Conservation (phyloP, 345 rosid genomes). For the Aquilaria sinensis region DNA sequence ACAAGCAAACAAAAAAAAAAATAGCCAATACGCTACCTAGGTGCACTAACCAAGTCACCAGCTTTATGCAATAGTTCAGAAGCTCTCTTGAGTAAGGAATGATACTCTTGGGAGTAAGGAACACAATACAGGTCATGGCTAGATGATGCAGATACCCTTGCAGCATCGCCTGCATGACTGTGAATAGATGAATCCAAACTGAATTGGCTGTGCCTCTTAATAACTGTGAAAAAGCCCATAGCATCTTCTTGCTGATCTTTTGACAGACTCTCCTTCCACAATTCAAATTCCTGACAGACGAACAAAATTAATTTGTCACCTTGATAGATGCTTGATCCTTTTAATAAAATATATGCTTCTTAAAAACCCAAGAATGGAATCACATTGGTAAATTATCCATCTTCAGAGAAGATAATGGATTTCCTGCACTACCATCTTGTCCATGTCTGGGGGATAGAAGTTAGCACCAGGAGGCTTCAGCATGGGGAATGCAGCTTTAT, state of each 20-base stretch:
- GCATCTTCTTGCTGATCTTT: conserved; percentile 51
- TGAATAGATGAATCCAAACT: conserved; percentile 33
- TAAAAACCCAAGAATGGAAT: neutral
- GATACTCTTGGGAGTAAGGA: conserved; percentile 70
- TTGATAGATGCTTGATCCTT: neutral
- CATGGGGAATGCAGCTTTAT: conserved; percentile 73
- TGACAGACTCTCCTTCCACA: conserved; percentile 54
- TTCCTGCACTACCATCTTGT: conserved; percentile 52
- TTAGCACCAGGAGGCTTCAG: conserved; percentile 88
- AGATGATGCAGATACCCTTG: conserved; percentile 26
- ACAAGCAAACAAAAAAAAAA: conserved; percentile 9
- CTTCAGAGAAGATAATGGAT: neutral
- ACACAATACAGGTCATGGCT: conserved; percentile 43
- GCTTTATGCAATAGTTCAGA: conserved; percentile 78
- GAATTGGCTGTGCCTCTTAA: conserved; percentile 58
- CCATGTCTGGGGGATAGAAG: conserved; percentile 97
- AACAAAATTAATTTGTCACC: conserved; percentile 15
- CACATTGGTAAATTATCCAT: conserved; percentile 3
- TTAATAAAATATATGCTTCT: neutral
- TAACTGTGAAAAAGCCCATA: conserved; percentile 69
- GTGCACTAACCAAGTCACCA: conserved; percentile 63
- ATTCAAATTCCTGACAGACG: conserved; percentile 59
- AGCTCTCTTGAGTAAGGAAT: conserved; percentile 50
- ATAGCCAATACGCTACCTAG: conserved; percentile 41
- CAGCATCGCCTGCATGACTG: conserved; percentile 21